Base-by-base conservation (phyloP, 2,329 filamentous ascomycete genomes). In the Verticillium nonalfalfae region DNA sequence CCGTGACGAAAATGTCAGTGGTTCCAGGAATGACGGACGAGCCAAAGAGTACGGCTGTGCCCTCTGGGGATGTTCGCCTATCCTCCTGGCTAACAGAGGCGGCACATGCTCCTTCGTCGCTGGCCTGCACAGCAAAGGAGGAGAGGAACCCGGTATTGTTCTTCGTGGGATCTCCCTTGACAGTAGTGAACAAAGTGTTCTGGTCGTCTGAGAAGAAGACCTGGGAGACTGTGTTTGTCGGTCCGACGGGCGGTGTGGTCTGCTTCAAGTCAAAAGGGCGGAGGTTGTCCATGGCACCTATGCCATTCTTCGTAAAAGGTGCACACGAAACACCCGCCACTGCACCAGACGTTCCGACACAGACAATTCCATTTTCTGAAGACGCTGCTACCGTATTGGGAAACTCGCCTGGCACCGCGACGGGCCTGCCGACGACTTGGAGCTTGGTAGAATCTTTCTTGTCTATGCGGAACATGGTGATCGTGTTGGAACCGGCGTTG, bases 31-130 rank as follows among this genome's bases (percentile, higher is more conserved):
- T 78, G 0, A 71, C 55, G 0, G 74, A 71, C 0, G 81, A 78
- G 7, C 85, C 85, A 64, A 87, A 87, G 1, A 86, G 76, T 0
- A 85, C 81, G 0, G 79, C 79, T 0, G 85, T 87, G n/a, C 82
- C 84, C 0, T 69, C 60, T 0, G 84, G 85, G 0, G 79, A 80
- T n/a, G 73, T 77, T 21, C 70, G 70, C 1, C 66, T 67, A 2
- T 74, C 74, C 14, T 72, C 31, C 31, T 63, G 58, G 40, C 40
- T 61, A 57, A 72, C 66, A 60, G 64, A 64, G 31, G 57, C 57
- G 0, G 45, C 45, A 38, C 35, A 26, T 9, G 21, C 26, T 14
- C 13, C 31, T 7, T 26, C 40, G 10, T 9, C 2, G 1, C 14
- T 9, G 9, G 26, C 7, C n/a, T 68, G 54, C 0, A 87, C 77